Evolutionary conservation across 176 grass and related monocot genomes (phyloP), one percentile per base, ranked within the genome.

Genomic region (Bolboschoenus planiculmis): DNA sequence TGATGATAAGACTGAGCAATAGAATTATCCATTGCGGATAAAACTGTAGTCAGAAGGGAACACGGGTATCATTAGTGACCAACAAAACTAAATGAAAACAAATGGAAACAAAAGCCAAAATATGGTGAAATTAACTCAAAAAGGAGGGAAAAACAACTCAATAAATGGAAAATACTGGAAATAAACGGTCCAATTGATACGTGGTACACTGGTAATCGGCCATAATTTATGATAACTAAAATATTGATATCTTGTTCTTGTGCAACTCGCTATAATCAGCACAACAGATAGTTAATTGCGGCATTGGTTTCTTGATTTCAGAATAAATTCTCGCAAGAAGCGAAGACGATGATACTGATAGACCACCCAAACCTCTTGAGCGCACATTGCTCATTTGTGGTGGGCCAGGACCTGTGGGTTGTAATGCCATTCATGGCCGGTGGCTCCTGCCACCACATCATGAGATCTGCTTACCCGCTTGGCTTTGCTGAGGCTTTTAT

Each of bases 381-480:
- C 3, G 89, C 95, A 5, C 90, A 98, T 42, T 98, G 95, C 87
- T 95, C 95, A 0, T 95, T 98, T 37, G 87, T 90, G 13, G 88
- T 85, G 4, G 87, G 42, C 2, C 85, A 85, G 39, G 78, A 85
- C 31, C 26, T 98, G 15, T 98, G 90, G 92, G 88, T 98, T 67
- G 75, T 98, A 10, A 95, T 94, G 95, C 95, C 95, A 36, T 98
- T 94, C 68, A 98, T 98, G 95, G 88, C 90, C 1, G 95, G 92
- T 20, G 95, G 95, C 3, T 98, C 95, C 26, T 95, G 92, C 83
- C 91, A 85, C 62, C 92, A 98, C 83, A 78, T 98, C 33, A 90
- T 98, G 92, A 98, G 92, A 78, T 95, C 90, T 8, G 88, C 85
- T 0, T 98, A 85, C 40, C 92, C 95, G 0, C 85, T 91, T 85